Evolutionary conservation across 1,139 yeast species (phyloP), one percentile per base, ranked within the genome.

Genomic region (Pichia sp.): DNA sequence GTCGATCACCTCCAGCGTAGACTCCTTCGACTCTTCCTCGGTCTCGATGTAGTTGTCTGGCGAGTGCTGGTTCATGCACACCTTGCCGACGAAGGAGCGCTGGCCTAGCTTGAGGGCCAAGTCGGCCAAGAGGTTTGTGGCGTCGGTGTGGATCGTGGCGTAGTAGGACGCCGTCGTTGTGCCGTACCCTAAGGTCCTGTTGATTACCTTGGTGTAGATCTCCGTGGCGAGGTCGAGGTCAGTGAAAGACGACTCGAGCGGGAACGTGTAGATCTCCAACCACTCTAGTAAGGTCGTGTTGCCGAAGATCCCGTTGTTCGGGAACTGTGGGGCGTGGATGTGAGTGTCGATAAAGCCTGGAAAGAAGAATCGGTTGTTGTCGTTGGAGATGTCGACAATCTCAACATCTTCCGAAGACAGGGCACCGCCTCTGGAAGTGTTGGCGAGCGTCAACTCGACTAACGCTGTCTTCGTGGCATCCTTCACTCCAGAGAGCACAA

Each of bases 281-380:
- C 99, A 93, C 58, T 91, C 95, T 51, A 93, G 73, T 49, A 93
- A 73, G 1, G 96, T 95, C 1, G 87, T 74, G 56, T 85, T 87
- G 45, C 96, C 90, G 56, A 95, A 95, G 41, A 93, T 81, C 1
- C 98, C 98, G 47, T 81, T 76, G 67, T 93, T 93, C n/a, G 98
- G 97, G 66, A 82, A 93, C 70, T 93, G 99, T 4, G 98, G 86
- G 0, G 98, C 97, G 67, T 93, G 99, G 55, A 90, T 89, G 66
- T 93, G 99, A 1, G 98, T 90, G 64, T 93, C 99, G 13, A 93
- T 73, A 62, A 93, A 90, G 1, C 99, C 99, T 0, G 99, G 99
- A 62, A 88, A 81, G 62, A 85, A 80, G 66, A 91, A 90, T 50
- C 50, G 54, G 44, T 52, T 62, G 12, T 66, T 65, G 3, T 63